Evolutionary conservation across 257 asterid genomes (phyloP).

Genomic region (Penstemon newberryi): DNA sequence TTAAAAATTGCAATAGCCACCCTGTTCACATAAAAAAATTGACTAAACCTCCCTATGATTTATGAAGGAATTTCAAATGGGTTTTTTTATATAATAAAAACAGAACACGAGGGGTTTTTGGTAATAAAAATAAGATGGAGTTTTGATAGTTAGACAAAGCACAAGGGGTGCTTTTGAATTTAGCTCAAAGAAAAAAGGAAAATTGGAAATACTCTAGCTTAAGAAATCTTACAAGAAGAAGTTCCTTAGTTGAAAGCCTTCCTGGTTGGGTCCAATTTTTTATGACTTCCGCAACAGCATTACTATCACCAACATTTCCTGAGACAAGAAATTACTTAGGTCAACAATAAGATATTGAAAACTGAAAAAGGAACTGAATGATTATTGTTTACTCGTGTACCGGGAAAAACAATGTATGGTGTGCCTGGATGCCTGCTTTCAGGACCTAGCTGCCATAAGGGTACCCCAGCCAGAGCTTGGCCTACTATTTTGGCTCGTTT

Average conservation of each 20-base stretch:
- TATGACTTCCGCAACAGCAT: slow-evolving; percentile 87
- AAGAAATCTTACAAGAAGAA: slow-evolving; percentile 67
- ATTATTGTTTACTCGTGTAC: slow-evolving; percentile 37
- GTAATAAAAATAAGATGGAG: too few species aligned
- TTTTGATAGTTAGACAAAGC: too few species aligned
- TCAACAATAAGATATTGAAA: slow-evolving; percentile 17
- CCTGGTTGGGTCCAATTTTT: slow-evolving; percentile 70
- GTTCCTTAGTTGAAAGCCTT: slow-evolving; percentile 74
- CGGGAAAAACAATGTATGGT: slow-evolving; percentile 96
- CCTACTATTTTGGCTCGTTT: slow-evolving; percentile 89
- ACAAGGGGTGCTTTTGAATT: too few species aligned
- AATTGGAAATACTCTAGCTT: slow-evolving; percentile 17
- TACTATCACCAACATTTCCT: slow-evolving; percentile 96
- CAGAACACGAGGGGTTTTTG: too few species aligned
- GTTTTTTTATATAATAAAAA: too few species aligned
- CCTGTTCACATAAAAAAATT: too few species aligned
- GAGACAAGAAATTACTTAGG: slow-evolving; percentile 31
- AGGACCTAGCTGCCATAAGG: slow-evolving; percentile 93
- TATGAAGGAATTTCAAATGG: too few species aligned
- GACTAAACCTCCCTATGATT: too few species aligned
- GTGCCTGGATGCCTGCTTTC: slow-evolving; percentile 96
- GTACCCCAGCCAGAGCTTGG: slow-evolving; percentile 95
- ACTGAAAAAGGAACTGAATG: slow-evolving; percentile 7
- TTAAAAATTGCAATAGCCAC: too few species aligned
- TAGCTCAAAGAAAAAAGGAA: background rate